Base-by-base conservation (phyloP, 768 basidiomycete species). In the Tubosaeta sp. region DNA sequence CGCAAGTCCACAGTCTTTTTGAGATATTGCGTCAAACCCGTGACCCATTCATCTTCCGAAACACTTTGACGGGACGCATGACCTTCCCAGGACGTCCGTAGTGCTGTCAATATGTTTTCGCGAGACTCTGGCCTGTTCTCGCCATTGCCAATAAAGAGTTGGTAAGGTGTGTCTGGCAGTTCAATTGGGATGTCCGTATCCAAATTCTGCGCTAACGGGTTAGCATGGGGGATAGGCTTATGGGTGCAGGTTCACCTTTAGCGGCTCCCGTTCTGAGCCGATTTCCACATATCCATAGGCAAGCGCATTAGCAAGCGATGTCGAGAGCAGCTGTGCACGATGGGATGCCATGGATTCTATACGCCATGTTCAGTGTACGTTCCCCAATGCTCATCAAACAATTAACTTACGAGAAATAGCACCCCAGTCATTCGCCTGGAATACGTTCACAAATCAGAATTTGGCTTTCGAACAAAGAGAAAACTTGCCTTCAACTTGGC, bases 401-500 rank as follows among this genome's bases (percentile, higher is more conserved):
- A 1, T 16, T 1, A 35, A 35, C 81, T 37, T 57, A 85, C 83
- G 81, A 43, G 82, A 82, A 43, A 84, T 68, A 0, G 83, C 72
- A n/a, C 80, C 79, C 83, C 83, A 85, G 53, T 85, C 83, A 35
- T 83, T 83, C 1, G 77, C 75, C 83, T 83, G 50, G 7, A 42
- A 5, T n/a, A n/a, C n/a, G n/a, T n/a, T n/a, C n/a, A n/a, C n/a
- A 6, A 44, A 17, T 48, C 9, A 58, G 41, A 8, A 25, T 7
- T n/a, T n/a, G n/a, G n/a, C n/a, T n/a, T n/a, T n/a, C n/a, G n/a
- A n/a, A n/a, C n/a, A n/a, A n/a, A n/a, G n/a, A n/a, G n/a, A n/a
- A n/a, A n/a, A n/a, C 49, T 52, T 46, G 79, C 83, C 74, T 84
- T 84, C 38, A 85, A 59, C 53, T 85, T 85, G n/a, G 82, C 83